A percentile compares a stretch with the other conserved stretches of the same genome.
These are phyloP conservation scores for Aspergillus sp. DNA, from an alignment of 2,329 filamentous ascomycete genomes.

Conservation along the genomic window DNA sequence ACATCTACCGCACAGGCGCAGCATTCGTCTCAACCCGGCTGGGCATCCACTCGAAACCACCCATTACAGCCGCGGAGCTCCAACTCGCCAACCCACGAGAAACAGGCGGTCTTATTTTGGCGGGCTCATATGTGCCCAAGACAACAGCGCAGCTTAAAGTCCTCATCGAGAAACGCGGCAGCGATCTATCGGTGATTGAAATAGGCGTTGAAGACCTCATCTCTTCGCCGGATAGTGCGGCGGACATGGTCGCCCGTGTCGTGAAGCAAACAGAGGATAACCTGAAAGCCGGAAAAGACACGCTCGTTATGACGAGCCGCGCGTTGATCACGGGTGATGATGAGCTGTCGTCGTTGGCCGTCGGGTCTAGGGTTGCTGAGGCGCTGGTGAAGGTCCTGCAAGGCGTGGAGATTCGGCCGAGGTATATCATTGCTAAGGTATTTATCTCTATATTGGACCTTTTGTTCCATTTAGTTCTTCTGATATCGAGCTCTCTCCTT, in stretches of 20 bases:
- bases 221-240: constrained; percentile 29
- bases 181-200: constrained; percentile 44
- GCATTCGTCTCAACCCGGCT: constrained; percentile 52
- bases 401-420: constrained; percentile 48
- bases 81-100: constrained; percentile 31
- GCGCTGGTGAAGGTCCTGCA: constrained; percentile 53
- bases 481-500: no score
- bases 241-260: constrained; percentile 23
- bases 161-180: constrained; percentile 40
- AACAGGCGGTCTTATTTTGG: constrained; percentile 55
- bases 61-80: constrained; percentile 50
- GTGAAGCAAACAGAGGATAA: constrained; percentile 39
- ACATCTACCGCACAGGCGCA: constrained; percentile 49
- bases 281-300: constrained; percentile 51
- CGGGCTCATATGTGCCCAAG: constrained; percentile 60
- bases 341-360: constrained; percentile 53
- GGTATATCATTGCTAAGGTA: constrained; percentile 59
- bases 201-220: constrained; percentile 53
- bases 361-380: constrained; percentile 53
- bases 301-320: constrained; percentile 60
- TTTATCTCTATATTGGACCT: background rate
- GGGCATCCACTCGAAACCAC: constrained; percentile 53
- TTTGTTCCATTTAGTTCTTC: background rate
- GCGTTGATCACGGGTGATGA: constrained; percentile 52
- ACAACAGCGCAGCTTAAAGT: constrained; percentile 56